Conservation (phyloP, 2,329 filamentous ascomycete genomes). For the Fusarium nisikadoi region DNA sequence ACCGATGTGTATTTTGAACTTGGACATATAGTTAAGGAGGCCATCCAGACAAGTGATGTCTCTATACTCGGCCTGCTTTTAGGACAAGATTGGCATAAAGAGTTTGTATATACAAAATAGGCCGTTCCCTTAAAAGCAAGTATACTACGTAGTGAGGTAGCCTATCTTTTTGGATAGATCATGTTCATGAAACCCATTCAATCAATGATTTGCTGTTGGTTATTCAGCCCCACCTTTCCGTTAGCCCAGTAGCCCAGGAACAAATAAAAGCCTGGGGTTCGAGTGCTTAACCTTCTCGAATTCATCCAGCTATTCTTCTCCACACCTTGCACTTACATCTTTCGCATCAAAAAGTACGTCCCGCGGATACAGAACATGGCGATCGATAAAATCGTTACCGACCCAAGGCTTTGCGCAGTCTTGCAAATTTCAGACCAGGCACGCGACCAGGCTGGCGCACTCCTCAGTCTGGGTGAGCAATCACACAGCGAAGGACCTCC, state of each 20-base stretch:
- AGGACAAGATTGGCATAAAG: not conserved
- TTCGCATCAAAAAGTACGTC: not conserved
- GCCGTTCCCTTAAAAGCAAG: not conserved
- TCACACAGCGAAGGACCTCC: slow-evolving; percentile 54
- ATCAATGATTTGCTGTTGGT: not conserved
- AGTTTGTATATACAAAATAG: not conserved
- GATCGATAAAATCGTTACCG: slow-evolving; percentile 54
- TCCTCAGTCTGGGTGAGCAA: slow-evolving; percentile 66
- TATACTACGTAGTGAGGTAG: not conserved
- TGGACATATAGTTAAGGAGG: not conserved
- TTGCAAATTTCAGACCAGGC: slow-evolving; percentile 78
- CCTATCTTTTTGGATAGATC: not conserved
- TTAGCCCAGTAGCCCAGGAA: slow-evolving; percentile 24
- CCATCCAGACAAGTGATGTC: not conserved
- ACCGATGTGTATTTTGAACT: not conserved
- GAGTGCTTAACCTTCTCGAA: slow-evolving; percentile 1
- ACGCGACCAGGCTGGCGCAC: slow-evolving; percentile 74
- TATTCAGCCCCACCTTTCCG: slow-evolving; percentile 2
- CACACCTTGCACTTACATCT: not conserved
- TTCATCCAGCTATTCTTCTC: not conserved
- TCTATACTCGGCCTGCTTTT: not conserved
- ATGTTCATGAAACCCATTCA: not conserved
- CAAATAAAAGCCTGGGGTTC: slow-evolving; percentile 11
- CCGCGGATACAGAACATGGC: slow-evolving; percentile 46
- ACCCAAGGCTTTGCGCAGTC: slow-evolving; percentile 69